phyloP scores from a whole-genome alignment of 192 early-diverging fungal genomes.

The Paraglomus occultum region DNA sequence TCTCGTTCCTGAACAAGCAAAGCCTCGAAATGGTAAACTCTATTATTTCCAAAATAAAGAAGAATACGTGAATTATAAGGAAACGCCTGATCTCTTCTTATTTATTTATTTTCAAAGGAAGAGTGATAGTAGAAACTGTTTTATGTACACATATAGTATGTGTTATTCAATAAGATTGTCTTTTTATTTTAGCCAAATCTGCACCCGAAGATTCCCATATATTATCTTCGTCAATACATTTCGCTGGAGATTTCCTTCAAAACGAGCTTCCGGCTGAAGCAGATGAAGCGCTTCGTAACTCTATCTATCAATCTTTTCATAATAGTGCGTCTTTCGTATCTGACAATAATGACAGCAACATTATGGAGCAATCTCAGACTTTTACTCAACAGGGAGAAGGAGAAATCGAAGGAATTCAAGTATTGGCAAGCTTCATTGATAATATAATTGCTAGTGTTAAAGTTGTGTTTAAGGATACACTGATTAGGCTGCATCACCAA shows the following conservation, averaged over 20 bases:
- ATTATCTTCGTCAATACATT: slow-evolving; percentile 78
- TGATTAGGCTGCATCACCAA: slow-evolving; percentile 47
- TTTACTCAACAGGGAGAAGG: slow-evolving; percentile 18
- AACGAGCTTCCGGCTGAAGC: slow-evolving; percentile 60
- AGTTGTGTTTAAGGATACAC: slow-evolving; percentile 59
- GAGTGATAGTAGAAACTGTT: too few relatives aligned
- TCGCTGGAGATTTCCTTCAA: slow-evolving; percentile 86
- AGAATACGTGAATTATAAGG: slow-evolving; percentile 19
- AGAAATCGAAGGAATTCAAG: slow-evolving; percentile 66
- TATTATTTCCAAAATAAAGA: slow-evolving; percentile 2
- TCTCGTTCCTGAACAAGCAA: slow-evolving; percentile 39
- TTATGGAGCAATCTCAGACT: slow-evolving; percentile 9
- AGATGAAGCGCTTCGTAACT: slow-evolving; percentile 57
- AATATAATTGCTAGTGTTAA: slow-evolving; percentile 81
- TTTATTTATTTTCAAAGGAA: too few relatives aligned
- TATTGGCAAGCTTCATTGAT: slow-evolving; percentile 78
- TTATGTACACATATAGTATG: too few relatives aligned
- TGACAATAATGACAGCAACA: slow-evolving; percentile 35
- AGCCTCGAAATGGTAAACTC: slow-evolving; percentile 20
- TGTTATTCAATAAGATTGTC: background rate
- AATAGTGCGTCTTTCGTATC: slow-evolving; percentile 31
- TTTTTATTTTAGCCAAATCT: slow-evolving; percentile 30
- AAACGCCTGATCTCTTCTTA: background rate
- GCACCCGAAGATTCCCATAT: slow-evolving; percentile 60
- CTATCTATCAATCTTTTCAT: slow-evolving; percentile 53